Base-by-base conservation (phyloP, 2,329 filamentous ascomycete species). In the Dactylellina haptotyla region DNA sequence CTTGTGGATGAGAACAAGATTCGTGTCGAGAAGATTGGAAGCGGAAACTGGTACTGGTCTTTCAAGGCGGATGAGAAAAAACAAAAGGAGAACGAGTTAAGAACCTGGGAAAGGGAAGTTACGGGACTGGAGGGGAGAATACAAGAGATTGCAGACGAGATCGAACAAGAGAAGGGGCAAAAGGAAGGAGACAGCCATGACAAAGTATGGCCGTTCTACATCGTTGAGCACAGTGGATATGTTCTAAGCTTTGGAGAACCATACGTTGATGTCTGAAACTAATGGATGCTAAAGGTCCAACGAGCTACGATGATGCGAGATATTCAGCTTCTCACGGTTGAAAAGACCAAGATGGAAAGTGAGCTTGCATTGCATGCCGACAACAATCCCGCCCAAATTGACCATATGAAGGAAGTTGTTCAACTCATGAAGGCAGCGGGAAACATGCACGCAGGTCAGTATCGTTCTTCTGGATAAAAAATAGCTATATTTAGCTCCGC, bases 21-120 rank as follows among this genome's bases (percentile, higher is more conserved):
- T 73, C 84, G 84, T 16, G 85, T 89, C 26, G 88, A 90, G 81
- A 90, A 90, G 80, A 90, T 90, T 77, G 88, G 88, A 45, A 88
- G 84, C 75, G 88, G 87, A 26, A 90, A 90, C 79, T 90, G 88
- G 88, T 90, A 90, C 81, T 90, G 88, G 88, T 85, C 84, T 75
- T 90, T 90, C 78, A 82, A 81, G 16, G 86, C 84, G 26, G 87
- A 89, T 59, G 86, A 86, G 77, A 84, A 82, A 78, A 84, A 83
- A 51, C 66, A 77, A 26, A 78, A 80, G 32, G 80, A 83, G 75
- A 80, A 70, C 76, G 79, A 57, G 76, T 78, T 50, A 8, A 65
- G 58, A 23, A 16, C 20, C 14, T 71, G 58, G 59, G 59, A 61
- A 45, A 64, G 67, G 4, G 70, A 75, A 54, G 62, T 50, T 16